Base-by-base conservation (phyloP, 257 asterid species). In the Osmanthus fragrans region DNA sequence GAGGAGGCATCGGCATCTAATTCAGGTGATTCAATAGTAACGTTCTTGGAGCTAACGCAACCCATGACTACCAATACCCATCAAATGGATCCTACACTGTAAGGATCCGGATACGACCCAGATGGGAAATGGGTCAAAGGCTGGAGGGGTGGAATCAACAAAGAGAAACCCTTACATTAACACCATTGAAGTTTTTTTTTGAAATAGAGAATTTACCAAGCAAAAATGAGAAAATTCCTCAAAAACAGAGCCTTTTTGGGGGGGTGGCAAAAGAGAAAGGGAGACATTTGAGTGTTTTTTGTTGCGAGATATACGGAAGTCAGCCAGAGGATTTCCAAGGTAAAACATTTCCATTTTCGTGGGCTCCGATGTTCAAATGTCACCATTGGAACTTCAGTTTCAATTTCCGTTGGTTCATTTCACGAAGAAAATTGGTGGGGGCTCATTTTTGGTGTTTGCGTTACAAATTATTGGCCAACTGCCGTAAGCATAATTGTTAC, bases 21-120 rank as follows among this genome's bases (percentile, higher is more conserved):
- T 37, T 47, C 80, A 65, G 88, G 88, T 30, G 89, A 86, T 7
- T 70, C 71, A 63, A 90, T 70, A 84, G 87, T 72, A 0, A 87
- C 87, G 47, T 92, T 88, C 87, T 89, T 94, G 81, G 97, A 94
- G 90, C 94, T 92, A 67, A 91, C 86, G 73, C 98, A 94, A 88
- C 98, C 98, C 98, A 94, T 92, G 87, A 82, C 90, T 90, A 86
- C 89, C 85, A 87, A 88, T 88, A 87, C 90, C 98, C 97, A 88
- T 87, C 80, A 87, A 93, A 79, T 63, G 83, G 82, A 81, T 78
- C 81, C 74, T 73, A 80, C 29, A 54, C 78, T 58, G 0, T 32
- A 71, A 64, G 39, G 75, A 76, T 75, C 71, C 64, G 75, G 78
- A 73, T 84, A 60, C 86, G 84, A 85, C 80, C 89, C 84, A 58